Evolutionary conservation across 805 yeast genomes (phyloP), one percentile per base, ranked within the genome.

Genomic region (Kodamaea kaohsiungensis): DNA sequence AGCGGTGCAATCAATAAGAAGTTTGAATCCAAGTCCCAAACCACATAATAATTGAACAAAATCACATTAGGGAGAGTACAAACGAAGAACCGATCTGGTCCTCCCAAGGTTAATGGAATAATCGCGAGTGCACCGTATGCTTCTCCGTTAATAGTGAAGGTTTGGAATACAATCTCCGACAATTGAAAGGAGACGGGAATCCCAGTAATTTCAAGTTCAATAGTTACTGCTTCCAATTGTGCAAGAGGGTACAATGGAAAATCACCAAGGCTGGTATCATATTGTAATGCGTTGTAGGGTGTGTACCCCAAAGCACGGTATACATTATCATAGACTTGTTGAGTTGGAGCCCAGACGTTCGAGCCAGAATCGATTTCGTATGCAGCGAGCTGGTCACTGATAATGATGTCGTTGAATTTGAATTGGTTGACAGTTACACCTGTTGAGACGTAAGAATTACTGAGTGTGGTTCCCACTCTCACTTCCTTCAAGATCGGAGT

Each of bases 361-460:
- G 62, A 53, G 2, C 64, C 65, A 1, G 63, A 49, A 50, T 64
- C 67, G 25, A 64, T 49, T 15, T 59, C 54, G 48, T 60, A 62
- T 15, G 55, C 53, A 13, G 56, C 46, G 12, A 45, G 55, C 47
- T 63, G 58, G 48, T 48, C 46, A 1, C 63, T 57, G 12, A 60
- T 53, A n/a, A 49, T 33, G 7, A 16, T 38, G 8, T 46, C 56
- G 10, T 35, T 51, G 13, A 60, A 18, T 27, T 50, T 51, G 13
- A 61, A 43, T 1, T 48, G 19, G 40, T 59, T 59, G 15, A 61
- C 59, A 0, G 65, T 52, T 12, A 62, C 51, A 46, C 53, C 18
- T 18, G 19, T 37, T 55, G 50, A 3, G 56, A 22, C 2, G 54
- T 17, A 10, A 15, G 46, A 16, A 55, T 53, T 16, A 61, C 62